Evolutionary conservation across 2,329 filamentous ascomycete genomes (phyloP).

Genomic region (Aspergillus fijiensis): DNA sequence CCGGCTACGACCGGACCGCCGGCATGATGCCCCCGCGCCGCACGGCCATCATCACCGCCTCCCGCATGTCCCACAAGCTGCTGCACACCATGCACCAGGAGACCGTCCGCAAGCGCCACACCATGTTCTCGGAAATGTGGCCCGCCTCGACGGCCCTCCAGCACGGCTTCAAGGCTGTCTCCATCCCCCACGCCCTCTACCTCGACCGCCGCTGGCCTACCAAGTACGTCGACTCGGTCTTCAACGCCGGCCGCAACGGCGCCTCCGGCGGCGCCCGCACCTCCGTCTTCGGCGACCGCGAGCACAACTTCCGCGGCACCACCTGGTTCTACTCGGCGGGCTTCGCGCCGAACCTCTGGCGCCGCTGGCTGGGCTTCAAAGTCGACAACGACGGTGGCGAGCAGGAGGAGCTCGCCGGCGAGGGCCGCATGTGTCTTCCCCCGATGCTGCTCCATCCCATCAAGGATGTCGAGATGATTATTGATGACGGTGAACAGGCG

Average conservation of each 20-base stretch:
- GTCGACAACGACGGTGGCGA: constrained; percentile 78
- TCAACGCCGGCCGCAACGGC: constrained; percentile 77
- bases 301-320: constrained; percentile 83
- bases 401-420: constrained; percentile 68
- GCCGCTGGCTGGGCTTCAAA: constrained; percentile 79
- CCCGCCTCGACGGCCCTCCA: constrained; percentile 82
- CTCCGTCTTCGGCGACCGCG: constrained; percentile 75
- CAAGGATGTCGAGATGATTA: constrained; percentile 67
- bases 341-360: constrained; percentile 79
- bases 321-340: constrained; percentile 90
- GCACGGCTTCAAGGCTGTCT: constrained; percentile 90
- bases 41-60: constrained; percentile 84
- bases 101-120: constrained; percentile 79
- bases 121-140: constrained; percentile 97
- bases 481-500: constrained; percentile 34
- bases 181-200: constrained; percentile 83
- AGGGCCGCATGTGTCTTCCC: constrained; percentile 86
- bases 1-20: constrained; percentile 68
- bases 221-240: constrained; percentile 71
- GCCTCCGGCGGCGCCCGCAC: constrained; percentile 71
- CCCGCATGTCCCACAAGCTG: constrained; percentile 76
- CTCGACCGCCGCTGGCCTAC: constrained; percentile 84
- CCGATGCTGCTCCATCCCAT: constrained; percentile 88
- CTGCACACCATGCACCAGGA: constrained; percentile 87
- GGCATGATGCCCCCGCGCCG: constrained; percentile 66